Base-by-base conservation (phyloP, 2,329 filamentous ascomycete genomes). In the Pseudodiploospora longispora region DNA sequence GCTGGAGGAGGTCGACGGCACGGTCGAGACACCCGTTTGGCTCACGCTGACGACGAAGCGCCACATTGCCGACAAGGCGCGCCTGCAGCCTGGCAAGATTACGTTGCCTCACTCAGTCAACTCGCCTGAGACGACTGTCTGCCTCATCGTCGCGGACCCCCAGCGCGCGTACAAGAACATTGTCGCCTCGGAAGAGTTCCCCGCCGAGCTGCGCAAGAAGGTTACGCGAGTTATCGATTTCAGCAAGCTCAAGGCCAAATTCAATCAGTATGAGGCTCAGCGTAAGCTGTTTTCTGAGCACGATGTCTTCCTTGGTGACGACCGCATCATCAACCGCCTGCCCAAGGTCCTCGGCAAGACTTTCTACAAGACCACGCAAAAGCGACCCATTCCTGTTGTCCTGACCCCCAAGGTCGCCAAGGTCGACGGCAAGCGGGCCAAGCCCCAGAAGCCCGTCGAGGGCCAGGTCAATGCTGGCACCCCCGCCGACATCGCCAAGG, bases 291-390 rank as follows among this genome's bases (percentile, higher is more conserved):
- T 84, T 50, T 72, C 80, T 37, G 87, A 95, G 64, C 88, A 96
- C 65, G 93, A 97, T 62, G 71, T 97, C 45, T 97, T 98, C 70
- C 75, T 98, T 46, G 91, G 86, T 42, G 93, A 98, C 63, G 87
- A 95, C 59, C 77, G 93, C 40, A 85, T 98, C 56, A 73, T 83
- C 59, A 82, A 77, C 61, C 69, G 74, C 29, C 75, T 97, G 47
- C 87, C 90, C 45, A 77, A 79, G 52, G 72, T 82, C 3, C 80
- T 98, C 9, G 93, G 91, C 55, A 97, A 95, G 71, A 84, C 84
- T 2, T 97, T 98, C 65, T 97, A 93, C 77, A 85, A 89, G 70
- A 76, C 70, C 45, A 87, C 83, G 3, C 67, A 69, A 51, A 97
- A 97, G 75, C 78, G 91, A 34, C 93, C 93, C 7, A 81, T 98